These are phyloP conservation scores for Trametes cubensis DNA, from an alignment of 768 basidiomycete species.

Conservation along the genomic window DNA sequence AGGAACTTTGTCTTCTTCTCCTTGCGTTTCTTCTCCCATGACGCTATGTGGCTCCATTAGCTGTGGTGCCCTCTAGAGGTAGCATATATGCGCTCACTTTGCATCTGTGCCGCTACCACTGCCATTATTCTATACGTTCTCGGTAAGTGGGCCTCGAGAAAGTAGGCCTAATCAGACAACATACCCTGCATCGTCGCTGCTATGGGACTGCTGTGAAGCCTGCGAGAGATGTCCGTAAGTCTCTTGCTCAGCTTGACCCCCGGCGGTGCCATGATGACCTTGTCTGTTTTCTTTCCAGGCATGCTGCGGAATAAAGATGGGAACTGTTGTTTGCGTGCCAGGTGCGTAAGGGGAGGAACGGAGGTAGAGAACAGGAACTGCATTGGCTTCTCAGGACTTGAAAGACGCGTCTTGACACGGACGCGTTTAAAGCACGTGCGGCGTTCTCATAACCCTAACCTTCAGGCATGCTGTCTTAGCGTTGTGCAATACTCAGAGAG, in stretches of 20 bases:
- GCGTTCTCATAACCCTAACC: no score
- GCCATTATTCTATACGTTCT: constrained; percentile 26
- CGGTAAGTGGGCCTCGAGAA: neutral
- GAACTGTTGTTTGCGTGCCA: no score
- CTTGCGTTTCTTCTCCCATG: constrained; percentile 34
- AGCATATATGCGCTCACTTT: constrained; percentile 29
- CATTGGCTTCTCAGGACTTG: no score
- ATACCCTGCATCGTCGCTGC: constrained; percentile 32
- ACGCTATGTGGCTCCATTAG: constrained; percentile 14
- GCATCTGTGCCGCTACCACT: constrained; percentile 32
- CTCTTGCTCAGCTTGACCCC: no score
- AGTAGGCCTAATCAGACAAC: neutral
- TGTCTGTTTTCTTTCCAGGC: neutral
- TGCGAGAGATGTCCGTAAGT: no score
- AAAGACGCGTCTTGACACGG: no score
- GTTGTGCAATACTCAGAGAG: no score
- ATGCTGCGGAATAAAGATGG: neutral
- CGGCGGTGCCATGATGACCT: no score
- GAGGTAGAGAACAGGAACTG: no score
- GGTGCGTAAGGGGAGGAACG: no score
- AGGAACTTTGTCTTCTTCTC: constrained; percentile 33
- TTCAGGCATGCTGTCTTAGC: no score
- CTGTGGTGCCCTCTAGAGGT: neutral
- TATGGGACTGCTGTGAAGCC: constrained; percentile 17
- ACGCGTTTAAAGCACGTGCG: no score